phyloP scores from a whole-genome alignment of 2,329 filamentous ascomycete genomes.

The Ascosphaera apis region DNA sequence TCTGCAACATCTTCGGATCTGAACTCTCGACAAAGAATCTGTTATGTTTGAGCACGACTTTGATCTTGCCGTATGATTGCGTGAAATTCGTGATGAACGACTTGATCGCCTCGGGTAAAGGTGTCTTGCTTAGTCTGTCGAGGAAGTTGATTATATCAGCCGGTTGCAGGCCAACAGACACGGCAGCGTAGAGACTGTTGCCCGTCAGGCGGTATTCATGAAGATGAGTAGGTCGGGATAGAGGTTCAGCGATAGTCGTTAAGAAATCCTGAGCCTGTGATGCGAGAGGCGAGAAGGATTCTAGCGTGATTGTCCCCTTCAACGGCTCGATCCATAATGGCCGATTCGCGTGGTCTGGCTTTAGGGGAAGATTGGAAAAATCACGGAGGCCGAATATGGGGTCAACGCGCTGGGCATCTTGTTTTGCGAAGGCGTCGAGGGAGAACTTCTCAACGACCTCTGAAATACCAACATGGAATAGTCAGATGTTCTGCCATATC shows the following conservation, averaged over 20 bases:
- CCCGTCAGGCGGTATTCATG: conserved; percentile 86
- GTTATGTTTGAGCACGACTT: conserved; percentile 83
- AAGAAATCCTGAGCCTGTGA: conserved; percentile 80
- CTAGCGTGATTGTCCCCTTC: conserved; percentile 69
- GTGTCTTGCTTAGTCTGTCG: conserved; percentile 72
- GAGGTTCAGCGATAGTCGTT: conserved; percentile 83
- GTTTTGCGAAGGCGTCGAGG: conserved; percentile 26
- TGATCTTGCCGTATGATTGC: conserved; percentile 82
- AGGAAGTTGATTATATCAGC: conserved; percentile 76
- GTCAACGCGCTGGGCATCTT: conserved; percentile 20
- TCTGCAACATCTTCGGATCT: conserved; percentile 67
- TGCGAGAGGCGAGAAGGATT: conserved; percentile 79
- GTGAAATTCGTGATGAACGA: conserved; percentile 65
- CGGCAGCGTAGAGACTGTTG: conserved; percentile 84
- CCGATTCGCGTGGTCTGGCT: conserved; percentile 70
- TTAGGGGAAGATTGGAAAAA: conserved; percentile 61
- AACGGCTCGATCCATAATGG: conserved; percentile 85
- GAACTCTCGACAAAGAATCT: conserved; percentile 85
- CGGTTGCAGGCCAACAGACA: conserved; percentile 78
- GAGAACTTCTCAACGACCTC: conserved; percentile 31
- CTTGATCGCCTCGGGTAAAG: conserved; percentile 57
- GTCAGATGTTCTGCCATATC: too few relatives aligned
- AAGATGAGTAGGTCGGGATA: conserved; percentile 70
- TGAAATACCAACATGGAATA: too few relatives aligned
- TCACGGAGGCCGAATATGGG: conserved; percentile 43